Percentiles rank a stretch among this genome's conserved stretches.
Conservation (phyloP, 2,329 filamentous ascomycete genomes). For the Talaromyces sp. region DNA sequence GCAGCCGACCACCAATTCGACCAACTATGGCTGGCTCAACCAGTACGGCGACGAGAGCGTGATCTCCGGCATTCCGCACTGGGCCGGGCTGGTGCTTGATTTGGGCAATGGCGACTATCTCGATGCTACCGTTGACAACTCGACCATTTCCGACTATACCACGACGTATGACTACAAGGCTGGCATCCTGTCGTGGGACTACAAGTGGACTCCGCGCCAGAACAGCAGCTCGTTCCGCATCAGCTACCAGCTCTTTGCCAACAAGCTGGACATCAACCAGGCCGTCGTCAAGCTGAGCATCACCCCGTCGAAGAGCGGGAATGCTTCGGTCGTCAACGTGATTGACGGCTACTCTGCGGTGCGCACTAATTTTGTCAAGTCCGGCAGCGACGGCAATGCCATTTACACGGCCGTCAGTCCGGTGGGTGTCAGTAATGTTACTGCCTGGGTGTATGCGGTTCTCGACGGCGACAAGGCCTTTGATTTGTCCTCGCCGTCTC, state of each 20-base stretch:
- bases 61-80: conserved; percentile 67
- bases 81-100: conserved; percentile 56
- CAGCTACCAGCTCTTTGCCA: conserved; percentile 61
- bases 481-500: conserved; percentile 37
- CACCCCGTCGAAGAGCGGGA: conserved; percentile 47
- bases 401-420: conserved; percentile 65
- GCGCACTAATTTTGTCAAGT: conserved; percentile 55
- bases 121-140: conserved; percentile 55
- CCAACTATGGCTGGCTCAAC: conserved; percentile 64
- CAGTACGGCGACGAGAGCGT: conserved; percentile 67
- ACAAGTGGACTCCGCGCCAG: conserved; percentile 57
- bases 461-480: conserved; percentile 36
- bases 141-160: conserved; percentile 56
- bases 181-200: conserved; percentile 60
- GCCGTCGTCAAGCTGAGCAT: conserved; percentile 58
- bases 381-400: conserved; percentile 49
- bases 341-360: conserved; percentile 65
- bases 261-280: conserved; percentile 59
- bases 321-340: conserved; percentile 60
- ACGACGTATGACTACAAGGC: conserved; percentile 59
- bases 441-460: conserved; percentile 53
- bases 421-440: conserved; percentile 56
- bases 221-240: conserved; percentile 50
- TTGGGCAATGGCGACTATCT: conserved; percentile 51
- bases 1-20: conserved; percentile 53